These are phyloP conservation scores for Hsuehochloa calcarea DNA, from an alignment of 176 grass and related monocot species.

Conservation along the genomic window DNA sequence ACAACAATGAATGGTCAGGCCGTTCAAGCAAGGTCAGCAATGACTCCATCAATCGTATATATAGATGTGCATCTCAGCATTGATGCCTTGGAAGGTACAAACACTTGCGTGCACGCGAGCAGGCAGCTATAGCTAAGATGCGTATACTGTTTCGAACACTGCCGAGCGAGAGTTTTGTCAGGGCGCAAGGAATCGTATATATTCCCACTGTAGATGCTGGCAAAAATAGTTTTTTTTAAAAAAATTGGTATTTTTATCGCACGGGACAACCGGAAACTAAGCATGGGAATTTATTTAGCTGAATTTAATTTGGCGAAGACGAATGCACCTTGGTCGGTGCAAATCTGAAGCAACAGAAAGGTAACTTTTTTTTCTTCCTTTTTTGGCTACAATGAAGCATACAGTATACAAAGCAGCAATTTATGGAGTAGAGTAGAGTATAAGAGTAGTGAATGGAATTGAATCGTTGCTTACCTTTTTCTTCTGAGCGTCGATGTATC, in stretches of 20 bases:
- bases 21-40: neutral
- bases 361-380: neutral
- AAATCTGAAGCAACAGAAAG: neutral
- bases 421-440: neutral
- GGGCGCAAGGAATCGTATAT: too few relatives aligned
- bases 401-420: too few relatives aligned
- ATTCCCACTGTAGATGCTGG: too few relatives aligned
- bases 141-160: neutral
- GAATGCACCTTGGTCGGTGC: neutral
- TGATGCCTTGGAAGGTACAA: neutral
- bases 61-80: neutral
- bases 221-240: too few relatives aligned
- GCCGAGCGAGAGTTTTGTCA: too few relatives aligned
- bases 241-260: neutral
- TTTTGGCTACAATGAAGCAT: too few relatives aligned
- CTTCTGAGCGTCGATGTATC: conserved; percentile 82
- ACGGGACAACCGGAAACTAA: neutral
- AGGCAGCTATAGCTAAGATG: neutral
- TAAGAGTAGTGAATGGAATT: neutral
- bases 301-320: neutral
- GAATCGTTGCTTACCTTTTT: conserved; percentile 56
- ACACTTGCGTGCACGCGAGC: conserved; percentile 7
- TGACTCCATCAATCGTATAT: neutral
- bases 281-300: neutral
- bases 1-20: neutral